Base-by-base conservation (phyloP, 257 asterid genomes). In the Primulina eburnea region DNA sequence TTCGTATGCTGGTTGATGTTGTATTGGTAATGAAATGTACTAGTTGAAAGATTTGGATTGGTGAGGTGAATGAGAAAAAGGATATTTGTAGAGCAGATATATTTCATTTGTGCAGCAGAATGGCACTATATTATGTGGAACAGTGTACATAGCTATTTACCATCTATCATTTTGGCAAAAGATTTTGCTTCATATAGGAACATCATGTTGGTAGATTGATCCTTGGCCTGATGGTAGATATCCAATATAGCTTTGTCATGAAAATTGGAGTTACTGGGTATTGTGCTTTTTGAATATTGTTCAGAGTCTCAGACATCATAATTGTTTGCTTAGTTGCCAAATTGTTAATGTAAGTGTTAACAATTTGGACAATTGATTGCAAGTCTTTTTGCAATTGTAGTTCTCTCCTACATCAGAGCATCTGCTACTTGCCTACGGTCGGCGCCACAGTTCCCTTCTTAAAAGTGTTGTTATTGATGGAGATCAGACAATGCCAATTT, bases 371-470 rank as follows among this genome's bases (percentile, higher is more conserved):
- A 17, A 30, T 50, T 70, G 60, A 77, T 73, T 58, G 24, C 24
- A 68, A 61, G 21, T 50, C 77, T 24, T 66, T 73, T 75, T 62
- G 63, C 66, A 18, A 40, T 74, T 85, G 89, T 91, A 92, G 98
- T 92, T 92, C 73, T 92, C 98, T 76, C 95, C 98, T 40, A 86
- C 96, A 57, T 92, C 98, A 14, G 98, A 92, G 81, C 98, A 92
- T 83, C 82, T 92, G 64, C 84, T 92, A 80, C 97, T 92, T 69
- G 96, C 97, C 37, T 92, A 92, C 74, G 98, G 98, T 50, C 89
- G 98, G 60, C 98, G 98, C 69, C 98, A 92, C 74, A 82, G 78
- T 79, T 89, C 98, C 57, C 98, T 92, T 80, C 97, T 92, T 58
- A 92, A 88, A 76, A 90, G 96, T 75, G 94, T 90, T 10, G 91